phyloP scores from a whole-genome alignment of 1,139 yeast species.

The Saccharomyces hybrid region DNA sequence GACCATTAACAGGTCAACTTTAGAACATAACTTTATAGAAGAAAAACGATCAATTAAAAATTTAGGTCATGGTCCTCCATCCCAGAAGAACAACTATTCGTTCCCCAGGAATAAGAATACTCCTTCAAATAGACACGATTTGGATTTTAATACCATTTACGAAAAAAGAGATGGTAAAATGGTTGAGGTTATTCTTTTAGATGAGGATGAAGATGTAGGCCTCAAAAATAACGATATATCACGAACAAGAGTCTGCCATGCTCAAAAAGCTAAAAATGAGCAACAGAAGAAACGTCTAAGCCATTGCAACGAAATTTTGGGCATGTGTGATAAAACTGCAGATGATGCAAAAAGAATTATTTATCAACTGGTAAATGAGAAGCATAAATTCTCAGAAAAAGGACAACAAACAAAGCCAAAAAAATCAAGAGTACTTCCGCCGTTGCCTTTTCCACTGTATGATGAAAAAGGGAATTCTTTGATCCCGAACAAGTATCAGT shows the following conservation, averaged over 20 bases:
- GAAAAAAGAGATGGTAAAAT: slow-evolving; percentile 19
- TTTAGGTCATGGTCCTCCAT: neutral
- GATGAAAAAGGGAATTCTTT: neutral
- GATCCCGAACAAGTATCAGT: neutral
- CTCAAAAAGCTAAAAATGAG: neutral
- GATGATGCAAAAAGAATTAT: slow-evolving; percentile 22
- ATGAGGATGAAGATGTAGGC: slow-evolving; percentile 12
- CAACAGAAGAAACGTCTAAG: slow-evolving; percentile 6
- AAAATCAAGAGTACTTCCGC: slow-evolving; percentile 2
- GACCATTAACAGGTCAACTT: neutral
- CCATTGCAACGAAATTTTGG: slow-evolving; percentile 15
- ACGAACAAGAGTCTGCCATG: slow-evolving; percentile 1
- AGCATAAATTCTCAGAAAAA: neutral
- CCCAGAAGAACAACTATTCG: neutral
- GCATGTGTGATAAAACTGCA: slow-evolving; percentile 29
- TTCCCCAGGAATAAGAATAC: neutral
- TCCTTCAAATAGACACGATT: neutral
- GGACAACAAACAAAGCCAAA: neutral
- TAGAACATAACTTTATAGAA: neutral
- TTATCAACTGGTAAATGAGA: slow-evolving; percentile 10
- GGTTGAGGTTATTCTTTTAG: slow-evolving; percentile 24
- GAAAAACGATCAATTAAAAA: neutral
- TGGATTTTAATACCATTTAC: slow-evolving; percentile 5
- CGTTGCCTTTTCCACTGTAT: slow-evolving; percentile 6
- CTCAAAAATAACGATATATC: neutral